Evolutionary conservation across 23 red algal genomes (phyloP).

Genomic region (Pyropia yezoensis): DNA sequence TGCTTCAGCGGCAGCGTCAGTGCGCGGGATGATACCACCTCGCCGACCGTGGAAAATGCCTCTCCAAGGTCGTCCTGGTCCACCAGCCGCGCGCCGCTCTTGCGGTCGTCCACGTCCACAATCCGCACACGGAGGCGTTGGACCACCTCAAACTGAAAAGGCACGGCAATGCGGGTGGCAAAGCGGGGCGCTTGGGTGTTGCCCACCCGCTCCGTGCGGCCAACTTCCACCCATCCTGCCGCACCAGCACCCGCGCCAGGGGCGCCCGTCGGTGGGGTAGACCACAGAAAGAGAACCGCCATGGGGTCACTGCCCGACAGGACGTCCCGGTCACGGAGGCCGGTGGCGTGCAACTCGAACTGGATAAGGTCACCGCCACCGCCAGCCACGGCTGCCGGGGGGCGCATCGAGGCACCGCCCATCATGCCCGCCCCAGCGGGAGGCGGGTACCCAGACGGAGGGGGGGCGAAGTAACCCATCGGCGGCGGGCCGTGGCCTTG

Average conservation of each 20-base stretch:
- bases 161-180: slow-evolving; percentile 17
- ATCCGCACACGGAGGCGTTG: slow-evolving; percentile 29
- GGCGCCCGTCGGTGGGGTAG: neutral
- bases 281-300: slow-evolving; percentile 1
- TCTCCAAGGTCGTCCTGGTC: slow-evolving; percentile 22
- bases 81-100: slow-evolving; percentile 3
- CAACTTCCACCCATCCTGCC: slow-evolving; percentile 15
- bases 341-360: slow-evolving; percentile 32
- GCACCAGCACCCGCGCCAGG: neutral
- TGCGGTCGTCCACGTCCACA: slow-evolving; percentile 20
- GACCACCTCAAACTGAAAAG: slow-evolving; percentile 37
- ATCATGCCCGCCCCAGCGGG: neutral
- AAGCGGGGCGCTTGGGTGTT: slow-evolving; percentile 28
- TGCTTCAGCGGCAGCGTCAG: neutral
- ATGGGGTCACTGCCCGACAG: slow-evolving; percentile 34
- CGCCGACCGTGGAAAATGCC: slow-evolving; percentile 12
- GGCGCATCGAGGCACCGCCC: neutral
- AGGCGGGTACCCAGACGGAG: neutral
- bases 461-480: neutral
- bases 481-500: neutral
- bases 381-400: neutral
- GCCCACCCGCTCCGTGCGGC: slow-evolving; percentile 19
- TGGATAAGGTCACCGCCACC: slow-evolving; percentile 5
- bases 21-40: slow-evolving; percentile 15
- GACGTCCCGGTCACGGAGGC: slow-evolving; percentile 38